Base-by-base conservation (phyloP, 2,329 filamentous ascomycete species). In the Exophiala sp. region DNA sequence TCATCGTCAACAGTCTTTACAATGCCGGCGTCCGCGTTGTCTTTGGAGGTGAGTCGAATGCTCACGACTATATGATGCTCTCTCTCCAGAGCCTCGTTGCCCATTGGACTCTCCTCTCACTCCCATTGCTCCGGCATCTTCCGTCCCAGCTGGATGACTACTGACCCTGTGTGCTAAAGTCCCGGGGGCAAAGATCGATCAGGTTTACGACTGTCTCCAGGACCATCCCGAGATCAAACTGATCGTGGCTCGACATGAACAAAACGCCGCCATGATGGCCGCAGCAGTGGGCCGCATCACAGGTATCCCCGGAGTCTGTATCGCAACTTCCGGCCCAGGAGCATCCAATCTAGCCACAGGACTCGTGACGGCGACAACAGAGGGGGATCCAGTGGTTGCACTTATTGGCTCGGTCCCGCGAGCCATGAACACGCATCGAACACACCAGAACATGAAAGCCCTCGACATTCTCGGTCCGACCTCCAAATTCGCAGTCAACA, bases 181-280 rank as follows among this genome's bases (percentile, higher is more conserved):
- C 11, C 48, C 48, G 3, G 48, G 48, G 18, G 48, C 48, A 29
- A 51, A 51, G 56, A 69, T 75, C 46, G 73, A 75, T 61, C 68
- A 70, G 32, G 65, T 75, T 37, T 75, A 75, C 64, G 70, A 74
- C 60, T 68, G 65, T 3, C 64, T 75, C 2, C 50, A 64, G 43
- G 72, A 74, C 60, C 71, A 73, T 47, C 68, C 71, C 1, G 70
- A 73, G 51, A 73, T 75, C 62, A 65, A 66, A 50, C 64, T 75
- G 13, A 63, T 75, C 19, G 68, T 75, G 10, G 73, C 70, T 50
- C 65, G 73, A 13, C 73, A 75, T 54, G 73, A 75, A 57, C 73
- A 75, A 49, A 75, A 75, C 57, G 72, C 72, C 13, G 72, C 72
- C 5, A 73, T 75, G 62, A 75, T 75, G 64, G 72, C 73, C 16